Base-by-base conservation (phyloP, 2,329 filamentous ascomycete genomes). In the Neurospora sp. region DNA sequence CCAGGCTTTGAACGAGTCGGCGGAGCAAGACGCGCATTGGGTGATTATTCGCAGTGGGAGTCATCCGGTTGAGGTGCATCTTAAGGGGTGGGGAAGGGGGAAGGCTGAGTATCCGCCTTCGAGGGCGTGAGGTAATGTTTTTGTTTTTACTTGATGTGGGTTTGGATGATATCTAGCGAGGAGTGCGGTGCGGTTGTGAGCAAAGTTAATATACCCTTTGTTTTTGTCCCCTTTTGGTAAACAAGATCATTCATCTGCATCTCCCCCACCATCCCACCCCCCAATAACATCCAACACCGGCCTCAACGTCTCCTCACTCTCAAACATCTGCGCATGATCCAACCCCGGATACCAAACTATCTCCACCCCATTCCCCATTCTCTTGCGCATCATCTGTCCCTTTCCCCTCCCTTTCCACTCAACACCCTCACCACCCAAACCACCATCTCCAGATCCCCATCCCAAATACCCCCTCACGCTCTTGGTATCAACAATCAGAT, bases 1-100 rank as follows among this genome's bases (percentile, higher is more conserved):
- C 78, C 89, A 92, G 77, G 85, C 90, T 69, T 81, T 89, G 23
- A 93, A 93, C 74, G 86, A 91, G 43, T 84, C 85, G 1, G 86
- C 89, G 62, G 78, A 77, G 1, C 84, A 86, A 39, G 87, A 90
- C 66, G 80, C 90, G 1, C 84, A 88, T 43, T 91, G 89, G 87
- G 84, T 91, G 11, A 84, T 92, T 66, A 87, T 88, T 5, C 84
- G 89, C 28, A 88, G 85, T 73, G 90, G 89, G 0, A 77, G 84
- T 2, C 82, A 83, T 69, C 89, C 90, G 0, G 83, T 88, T 1
- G 87, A 90, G 6, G 87, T 88, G 36, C 88, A 89, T 75, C 74
- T 92, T 69, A 83, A 84, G 11, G 87, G 85, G 28, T 92, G 90
- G 89, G 86, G 86, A 70, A 85, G 85, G 10, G 77, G 81, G 43